A percentile compares a stretch with the other conserved stretches of the same genome.
These are phyloP conservation scores for Pseudopithomyces maydicus DNA, from an alignment of 2,329 filamentous ascomycete genomes.

Conservation along the genomic window DNA sequence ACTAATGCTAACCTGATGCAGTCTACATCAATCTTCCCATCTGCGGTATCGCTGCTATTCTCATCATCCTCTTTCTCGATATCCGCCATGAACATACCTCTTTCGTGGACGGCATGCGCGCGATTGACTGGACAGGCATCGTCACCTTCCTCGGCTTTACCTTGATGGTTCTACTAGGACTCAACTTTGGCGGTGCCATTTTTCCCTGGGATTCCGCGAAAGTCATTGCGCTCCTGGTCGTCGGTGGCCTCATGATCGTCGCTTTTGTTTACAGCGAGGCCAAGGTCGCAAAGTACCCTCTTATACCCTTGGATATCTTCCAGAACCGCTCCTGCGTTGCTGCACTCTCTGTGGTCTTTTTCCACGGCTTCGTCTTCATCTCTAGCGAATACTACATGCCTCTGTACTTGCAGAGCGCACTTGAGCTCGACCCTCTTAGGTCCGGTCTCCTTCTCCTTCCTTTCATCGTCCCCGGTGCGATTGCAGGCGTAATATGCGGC, in stretches of 20 bases:
- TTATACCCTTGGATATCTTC: slow-evolving; percentile 72
- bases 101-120: slow-evolving; percentile 53
- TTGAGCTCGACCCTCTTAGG: slow-evolving; percentile 63
- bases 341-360: slow-evolving; percentile 56
- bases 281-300: slow-evolving; percentile 66
- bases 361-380: slow-evolving; percentile 56
- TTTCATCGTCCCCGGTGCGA: slow-evolving; percentile 54
- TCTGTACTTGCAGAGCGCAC: slow-evolving; percentile 73
- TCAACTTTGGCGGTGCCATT: slow-evolving; percentile 59
- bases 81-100: slow-evolving; percentile 60
- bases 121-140: slow-evolving; percentile 61
- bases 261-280: slow-evolving; percentile 67
- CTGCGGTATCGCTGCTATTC: slow-evolving; percentile 53
- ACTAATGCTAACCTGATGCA: slow-evolving; percentile 12
- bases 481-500: slow-evolving; percentile 53
- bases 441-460: slow-evolving; percentile 68
- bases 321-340: slow-evolving; percentile 61
- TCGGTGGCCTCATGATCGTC: slow-evolving; percentile 54
- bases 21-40: slow-evolving; percentile 63
- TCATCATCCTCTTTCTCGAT: slow-evolving; percentile 59
- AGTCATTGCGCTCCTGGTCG: slow-evolving; percentile 60
- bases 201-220: slow-evolving; percentile 61
- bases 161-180: slow-evolving; percentile 58
- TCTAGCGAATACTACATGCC: slow-evolving; percentile 73
- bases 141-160: slow-evolving; percentile 57